Percentiles rank a stretch among this genome's conserved stretches.
phyloP scores from a whole-genome alignment of 148 eudicot species.

The Rhododendron kiyosumense region DNA sequence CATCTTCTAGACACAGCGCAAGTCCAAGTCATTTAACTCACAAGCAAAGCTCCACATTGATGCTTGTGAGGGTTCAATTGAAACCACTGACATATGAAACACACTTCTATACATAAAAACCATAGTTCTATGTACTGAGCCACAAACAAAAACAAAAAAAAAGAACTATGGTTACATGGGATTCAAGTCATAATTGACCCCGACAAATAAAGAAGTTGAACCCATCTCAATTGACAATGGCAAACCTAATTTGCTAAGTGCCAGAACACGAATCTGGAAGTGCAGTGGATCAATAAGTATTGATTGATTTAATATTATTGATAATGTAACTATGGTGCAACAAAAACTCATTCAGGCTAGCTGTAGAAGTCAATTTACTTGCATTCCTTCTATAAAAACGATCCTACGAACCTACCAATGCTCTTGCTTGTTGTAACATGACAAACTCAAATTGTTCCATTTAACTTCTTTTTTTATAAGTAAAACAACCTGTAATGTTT shows the following conservation, averaged over 20 bases:
- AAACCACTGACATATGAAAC: background rate
- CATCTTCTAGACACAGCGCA: background rate
- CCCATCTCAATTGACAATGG: background rate
- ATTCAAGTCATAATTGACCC: background rate
- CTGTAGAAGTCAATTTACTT: background rate
- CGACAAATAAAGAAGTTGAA: background rate
- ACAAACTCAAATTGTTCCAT: background rate
- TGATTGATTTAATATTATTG: background rate
- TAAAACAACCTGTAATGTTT: no score
- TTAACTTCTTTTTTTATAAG: no score
- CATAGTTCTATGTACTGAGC: background rate
- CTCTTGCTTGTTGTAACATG: background rate
- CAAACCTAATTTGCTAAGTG: background rate
- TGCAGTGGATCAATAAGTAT: background rate
- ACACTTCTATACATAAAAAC: background rate
- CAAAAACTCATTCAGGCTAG: background rate
- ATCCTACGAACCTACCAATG: background rate
- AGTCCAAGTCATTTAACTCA: background rate
- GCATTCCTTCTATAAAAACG: background rate
- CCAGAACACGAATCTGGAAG: background rate
- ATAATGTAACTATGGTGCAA: background rate
- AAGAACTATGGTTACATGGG: background rate
- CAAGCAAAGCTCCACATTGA: background rate
- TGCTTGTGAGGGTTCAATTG: background rate
- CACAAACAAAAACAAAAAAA: no score